Conservation (phyloP, 306 rosid genomes). For the Lathyrus aphaca region DNA sequence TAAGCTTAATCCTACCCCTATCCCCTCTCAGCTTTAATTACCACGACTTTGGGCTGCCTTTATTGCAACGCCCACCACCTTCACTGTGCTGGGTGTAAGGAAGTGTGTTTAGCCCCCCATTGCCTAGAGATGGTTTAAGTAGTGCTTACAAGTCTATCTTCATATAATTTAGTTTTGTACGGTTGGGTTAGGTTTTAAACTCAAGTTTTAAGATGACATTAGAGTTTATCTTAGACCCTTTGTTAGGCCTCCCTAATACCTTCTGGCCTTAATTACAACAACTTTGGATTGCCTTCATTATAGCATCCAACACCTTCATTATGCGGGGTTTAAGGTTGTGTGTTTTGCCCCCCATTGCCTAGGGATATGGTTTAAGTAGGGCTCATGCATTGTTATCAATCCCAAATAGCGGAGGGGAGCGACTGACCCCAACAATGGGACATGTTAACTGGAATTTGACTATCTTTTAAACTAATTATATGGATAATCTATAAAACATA, state of each 20-base stretch:
- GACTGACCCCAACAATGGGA: too few species aligned
- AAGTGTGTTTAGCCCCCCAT: neutral
- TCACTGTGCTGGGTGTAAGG: slow-evolving; percentile 6
- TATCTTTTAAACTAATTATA: too few species aligned
- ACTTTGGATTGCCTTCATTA: neutral
- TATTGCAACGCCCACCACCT: neutral
- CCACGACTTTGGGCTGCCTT: neutral
- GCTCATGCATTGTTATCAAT: too few species aligned
- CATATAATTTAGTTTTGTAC: slow-evolving; percentile 1
- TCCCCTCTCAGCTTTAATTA: neutral
- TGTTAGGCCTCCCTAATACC: neutral
- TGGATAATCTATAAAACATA: too few species aligned
- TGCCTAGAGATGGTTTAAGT: slow-evolving; percentile 4
- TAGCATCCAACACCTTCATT: neutral
- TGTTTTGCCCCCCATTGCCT: neutral
- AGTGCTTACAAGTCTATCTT: neutral
- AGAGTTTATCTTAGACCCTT: neutral
- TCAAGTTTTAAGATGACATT: neutral
- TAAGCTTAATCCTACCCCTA: slow-evolving; percentile 12
- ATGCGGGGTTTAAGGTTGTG: neutral
- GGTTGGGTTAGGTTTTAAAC: neutral
- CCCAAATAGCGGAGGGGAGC: too few species aligned
- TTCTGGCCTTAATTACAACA: neutral
- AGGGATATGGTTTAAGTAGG: neutral
- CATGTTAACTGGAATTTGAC: too few species aligned